Evolutionary conservation across 2,329 filamentous ascomycete genomes (phyloP), one percentile per base, ranked within the genome.

Genomic region (Polychaeton citri): DNA sequence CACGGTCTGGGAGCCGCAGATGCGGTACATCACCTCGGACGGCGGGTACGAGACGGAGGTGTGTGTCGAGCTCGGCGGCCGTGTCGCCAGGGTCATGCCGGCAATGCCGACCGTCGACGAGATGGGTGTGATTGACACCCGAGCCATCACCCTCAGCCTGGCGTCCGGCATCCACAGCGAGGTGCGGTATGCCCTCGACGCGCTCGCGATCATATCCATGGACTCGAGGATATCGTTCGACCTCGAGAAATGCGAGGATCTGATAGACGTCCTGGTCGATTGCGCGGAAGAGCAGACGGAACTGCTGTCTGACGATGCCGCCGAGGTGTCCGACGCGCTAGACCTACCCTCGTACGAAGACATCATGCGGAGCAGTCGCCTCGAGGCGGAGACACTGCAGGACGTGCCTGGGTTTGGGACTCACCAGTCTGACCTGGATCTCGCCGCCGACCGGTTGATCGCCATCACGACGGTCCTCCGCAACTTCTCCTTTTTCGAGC

Each of bases 391-490:
- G 41, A 69, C 70, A 1, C 60, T 96, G 36, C 77, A 81, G 46
- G 79, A 87, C 34, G 67, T 81, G 16, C 73, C 79, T 0, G 69
- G 73, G 21, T 81, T 90, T 53, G 88, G 85, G 2, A 81, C 79
- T 2, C 62, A 70, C 10, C 80, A 79, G 19, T 88, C 94, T 55
- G 76, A 88, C 35, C 71, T 95, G 2, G 84, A 94, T 50, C 76
- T 82, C 34, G 82, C 87, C 2, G 86, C 87, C 3, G 87, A 95
- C 48, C 76, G 81, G 40, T 61, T 98, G 33, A 78, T 96, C 38
- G 92, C 86, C 51, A 81, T 96, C 44, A 93, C 86, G 1, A 93
- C 85, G 0, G 87, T 95, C 38, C 62, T 98, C 32, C 80, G 90
- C 40, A 98, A 98, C 48, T 71, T 95, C 12, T 96, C 90, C 0